Conservation (phyloP, 1,139 yeast species). For the Taphrina communis region DNA sequence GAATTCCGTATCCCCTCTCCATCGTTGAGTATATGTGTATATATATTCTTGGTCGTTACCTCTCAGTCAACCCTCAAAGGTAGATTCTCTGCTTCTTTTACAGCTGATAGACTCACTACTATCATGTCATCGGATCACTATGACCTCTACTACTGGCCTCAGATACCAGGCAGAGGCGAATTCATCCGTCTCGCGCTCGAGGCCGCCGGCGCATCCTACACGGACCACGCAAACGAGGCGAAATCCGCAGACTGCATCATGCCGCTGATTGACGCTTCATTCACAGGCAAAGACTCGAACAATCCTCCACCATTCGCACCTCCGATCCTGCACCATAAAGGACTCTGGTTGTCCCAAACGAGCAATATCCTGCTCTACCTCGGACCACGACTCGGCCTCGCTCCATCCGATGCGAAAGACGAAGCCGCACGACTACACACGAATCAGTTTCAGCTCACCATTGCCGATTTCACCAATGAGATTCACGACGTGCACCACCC, state of each 20-base stretch:
- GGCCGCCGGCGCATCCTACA: slow-evolving; percentile 17
- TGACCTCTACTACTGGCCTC: slow-evolving; percentile 41
- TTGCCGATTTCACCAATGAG: slow-evolving; percentile 32
- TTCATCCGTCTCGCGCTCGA: slow-evolving; percentile 29
- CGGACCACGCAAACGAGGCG: slow-evolving; percentile 19
- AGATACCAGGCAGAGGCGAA: slow-evolving; percentile 39
- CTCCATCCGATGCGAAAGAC: not conserved
- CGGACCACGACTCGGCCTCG: slow-evolving; percentile 33
- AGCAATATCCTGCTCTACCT: slow-evolving; percentile 25
- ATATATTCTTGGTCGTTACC: no score
- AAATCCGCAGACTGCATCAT: not conserved
- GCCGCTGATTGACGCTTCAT: slow-evolving; percentile 22
- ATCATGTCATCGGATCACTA: slow-evolving; percentile 11
- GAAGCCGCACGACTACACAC: slow-evolving; percentile 22
- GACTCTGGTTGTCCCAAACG: slow-evolving; percentile 31
- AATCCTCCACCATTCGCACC: slow-evolving; percentile 33
- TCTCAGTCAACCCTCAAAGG: no score
- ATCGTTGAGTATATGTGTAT: no score
- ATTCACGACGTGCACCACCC: slow-evolving; percentile 39
- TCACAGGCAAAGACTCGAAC: not conserved
- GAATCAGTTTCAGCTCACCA: slow-evolving; percentile 22
- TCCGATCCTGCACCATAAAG: slow-evolving; percentile 26
- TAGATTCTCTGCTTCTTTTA: not conserved
- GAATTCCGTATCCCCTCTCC: no score
- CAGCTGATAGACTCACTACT: not conserved